These are phyloP conservation scores for Sporothrix pseudoabietina DNA, from an alignment of 2,329 filamentous ascomycete genomes.

Conservation along the genomic window DNA sequence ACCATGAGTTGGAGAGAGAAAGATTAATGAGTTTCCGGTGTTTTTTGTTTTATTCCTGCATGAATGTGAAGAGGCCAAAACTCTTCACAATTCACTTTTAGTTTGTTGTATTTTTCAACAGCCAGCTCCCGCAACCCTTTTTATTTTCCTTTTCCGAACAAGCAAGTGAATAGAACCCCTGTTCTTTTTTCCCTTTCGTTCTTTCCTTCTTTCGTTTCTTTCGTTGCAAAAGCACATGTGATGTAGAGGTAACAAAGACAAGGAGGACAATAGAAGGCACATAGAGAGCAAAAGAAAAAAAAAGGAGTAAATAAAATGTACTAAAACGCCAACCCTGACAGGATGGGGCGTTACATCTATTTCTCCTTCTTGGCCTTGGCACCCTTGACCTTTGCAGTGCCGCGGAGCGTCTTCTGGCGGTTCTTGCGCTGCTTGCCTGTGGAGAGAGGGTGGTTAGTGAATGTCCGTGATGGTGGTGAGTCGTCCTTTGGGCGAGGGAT, in stretches of 20 bases:
- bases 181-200: not conserved
- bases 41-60: constrained; percentile 27
- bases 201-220: not conserved
- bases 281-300: not conserved
- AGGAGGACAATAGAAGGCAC: constrained; percentile 30
- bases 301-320: not conserved
- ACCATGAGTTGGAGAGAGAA: not conserved
- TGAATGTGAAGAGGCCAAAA: not conserved
- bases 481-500: no score
- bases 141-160: not conserved
- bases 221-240: not conserved
- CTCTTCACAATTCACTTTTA: constrained; percentile 6
- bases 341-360: constrained; percentile 55
- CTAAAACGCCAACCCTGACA: not conserved
- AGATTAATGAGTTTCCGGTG: constrained; percentile 19
- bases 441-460: no score
- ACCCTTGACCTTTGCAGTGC: constrained; percentile 98
- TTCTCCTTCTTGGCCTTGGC: constrained; percentile 92
- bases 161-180: no score
- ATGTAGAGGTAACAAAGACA: not conserved
- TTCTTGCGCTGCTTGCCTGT: constrained; percentile 99
- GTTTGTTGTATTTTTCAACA: constrained; percentile 12
- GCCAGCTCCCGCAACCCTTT: not conserved
- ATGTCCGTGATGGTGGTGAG: no score
- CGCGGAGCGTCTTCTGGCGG: constrained; percentile 97